phyloP scores from a whole-genome alignment of 2,329 filamentous ascomycete species.

The Colletotrichum sp. region DNA sequence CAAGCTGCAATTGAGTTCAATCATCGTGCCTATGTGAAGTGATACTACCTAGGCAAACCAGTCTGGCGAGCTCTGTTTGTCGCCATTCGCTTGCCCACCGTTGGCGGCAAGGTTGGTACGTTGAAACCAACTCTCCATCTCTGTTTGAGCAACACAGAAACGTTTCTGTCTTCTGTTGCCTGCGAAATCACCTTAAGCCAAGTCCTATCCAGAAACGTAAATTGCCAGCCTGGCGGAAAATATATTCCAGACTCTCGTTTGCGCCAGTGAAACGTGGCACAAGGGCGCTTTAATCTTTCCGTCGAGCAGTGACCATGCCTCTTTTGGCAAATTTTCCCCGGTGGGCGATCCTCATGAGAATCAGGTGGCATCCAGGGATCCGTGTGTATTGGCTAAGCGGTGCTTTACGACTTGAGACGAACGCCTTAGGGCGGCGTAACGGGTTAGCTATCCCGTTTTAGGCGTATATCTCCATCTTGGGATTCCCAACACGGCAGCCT shows the following conservation, averaged over 20 bases:
- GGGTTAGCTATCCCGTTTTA: neutral
- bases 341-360: neutral
- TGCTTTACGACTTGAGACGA: neutral
- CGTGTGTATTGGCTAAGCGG: neutral
- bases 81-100: fast-evolving
- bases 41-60: neutral
- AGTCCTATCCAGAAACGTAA: neutral
- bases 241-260: neutral
- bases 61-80: neutral
- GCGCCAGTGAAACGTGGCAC: neutral
- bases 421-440: neutral
- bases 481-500: neutral
- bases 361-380: neutral
- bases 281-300: neutral
- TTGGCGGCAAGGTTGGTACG: neutral
- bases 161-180: too few relatives aligned
- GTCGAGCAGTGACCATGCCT: neutral
- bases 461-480: neutral
- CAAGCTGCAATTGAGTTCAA: neutral
- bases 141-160: too few relatives aligned
- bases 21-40: neutral
- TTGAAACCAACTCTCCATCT: too few relatives aligned
- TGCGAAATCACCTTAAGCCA: neutral
- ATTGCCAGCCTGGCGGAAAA: neutral
- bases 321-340: neutral